Base-by-base conservation (phyloP, 78 protist species). In the Bodo saltans region DNA sequence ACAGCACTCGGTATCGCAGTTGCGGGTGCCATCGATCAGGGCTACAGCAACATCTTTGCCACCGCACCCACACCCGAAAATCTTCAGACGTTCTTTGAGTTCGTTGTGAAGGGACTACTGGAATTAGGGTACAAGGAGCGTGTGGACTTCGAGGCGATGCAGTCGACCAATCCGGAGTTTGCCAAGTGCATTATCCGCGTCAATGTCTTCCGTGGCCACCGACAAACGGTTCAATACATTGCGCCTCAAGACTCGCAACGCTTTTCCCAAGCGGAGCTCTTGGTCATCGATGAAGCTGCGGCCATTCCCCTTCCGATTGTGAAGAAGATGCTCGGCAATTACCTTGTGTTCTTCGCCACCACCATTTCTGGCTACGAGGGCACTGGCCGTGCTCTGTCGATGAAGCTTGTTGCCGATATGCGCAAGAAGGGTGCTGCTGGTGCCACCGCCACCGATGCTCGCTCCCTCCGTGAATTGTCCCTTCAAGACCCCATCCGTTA, bases 231-330 rank as follows among this genome's bases (percentile, higher is more conserved):
- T 40, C 98, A 95, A 83, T 93, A 94, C 76, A 90, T 95, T 52
- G 89, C 40, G 41, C 99, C 99, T 23, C 85, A 40, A 27, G 92
- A 87, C 68, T 29, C 37, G 47, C 60, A 17, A 3, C 72, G 17
- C 39, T n/a, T 88, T 52, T 78, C 70, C 3, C 94, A 90, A 72
- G 95, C 94, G 8, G 96, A 94, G 83, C 90, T 98, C 35, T 85
- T 98, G 26, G 98, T 98, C 35, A 91, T 98, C 78, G 99, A 98
- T 79, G 99, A 98, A 89, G 99, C 99, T 0, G 99, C 99, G 0
- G 99, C 99, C 78, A 95, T 97, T 40, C 99, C 99, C 0, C 90
- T 98, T 29, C 98, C 99, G n/a, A 74, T 86, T 30, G 99, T 97
- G 28, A 42, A 83, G 70, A 60, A 68, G 40, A 85, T 97, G 47